Percentiles rank a stretch among this genome's conserved stretches.
These are phyloP conservation scores for Ceratocystiopsis minuta DNA, from an alignment of 2,329 filamentous ascomycete species.

Conservation along the genomic window DNA sequence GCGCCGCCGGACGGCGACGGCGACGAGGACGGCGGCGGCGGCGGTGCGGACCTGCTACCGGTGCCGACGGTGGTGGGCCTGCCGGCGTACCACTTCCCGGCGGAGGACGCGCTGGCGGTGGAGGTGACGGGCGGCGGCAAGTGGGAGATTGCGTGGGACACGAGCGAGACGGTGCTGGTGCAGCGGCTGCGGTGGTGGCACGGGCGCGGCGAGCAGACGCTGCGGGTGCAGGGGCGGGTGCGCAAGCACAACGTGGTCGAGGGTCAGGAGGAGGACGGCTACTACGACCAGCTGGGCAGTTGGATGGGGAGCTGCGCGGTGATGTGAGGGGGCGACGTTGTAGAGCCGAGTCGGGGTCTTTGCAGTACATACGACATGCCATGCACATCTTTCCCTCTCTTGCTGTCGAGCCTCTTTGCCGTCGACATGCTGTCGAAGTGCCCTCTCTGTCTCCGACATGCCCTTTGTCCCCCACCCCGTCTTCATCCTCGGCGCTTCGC, in stretches of 20 bases:
- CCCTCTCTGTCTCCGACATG: too few relatives aligned
- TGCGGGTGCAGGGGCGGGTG: slow-evolving; percentile 59
- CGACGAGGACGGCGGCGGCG: background rate
- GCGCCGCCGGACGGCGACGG: background rate
- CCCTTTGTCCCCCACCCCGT: too few relatives aligned
- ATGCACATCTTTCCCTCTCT: too few relatives aligned
- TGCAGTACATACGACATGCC: too few relatives aligned
- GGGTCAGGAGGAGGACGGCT: slow-evolving; percentile 55
- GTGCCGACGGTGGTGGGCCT: slow-evolving; percentile 66
- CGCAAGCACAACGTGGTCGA: slow-evolving; percentile 39
- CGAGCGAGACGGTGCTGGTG: slow-evolving; percentile 47
- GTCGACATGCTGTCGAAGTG: too few relatives aligned
- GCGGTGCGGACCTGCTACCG: background rate
- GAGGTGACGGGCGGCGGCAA: slow-evolving; percentile 61
- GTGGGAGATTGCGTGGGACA: slow-evolving; percentile 67
- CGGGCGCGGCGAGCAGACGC: slow-evolving; percentile 60
- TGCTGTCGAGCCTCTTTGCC: too few relatives aligned
- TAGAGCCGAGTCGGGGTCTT: too few relatives aligned
- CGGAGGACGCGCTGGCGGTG: slow-evolving; percentile 47
- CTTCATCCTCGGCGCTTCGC: slow-evolving; percentile 1
- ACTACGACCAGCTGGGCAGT: slow-evolving; percentile 50
- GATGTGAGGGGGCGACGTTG: slow-evolving; percentile 23
- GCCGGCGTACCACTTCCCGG: slow-evolving; percentile 81
- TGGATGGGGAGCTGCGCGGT: slow-evolving; percentile 31
- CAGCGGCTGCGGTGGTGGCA: slow-evolving; percentile 91